These are phyloP conservation scores for Hymenotorrendiella dingleyae DNA, from an alignment of 2,329 filamentous ascomycete species.

Conservation along the genomic window DNA sequence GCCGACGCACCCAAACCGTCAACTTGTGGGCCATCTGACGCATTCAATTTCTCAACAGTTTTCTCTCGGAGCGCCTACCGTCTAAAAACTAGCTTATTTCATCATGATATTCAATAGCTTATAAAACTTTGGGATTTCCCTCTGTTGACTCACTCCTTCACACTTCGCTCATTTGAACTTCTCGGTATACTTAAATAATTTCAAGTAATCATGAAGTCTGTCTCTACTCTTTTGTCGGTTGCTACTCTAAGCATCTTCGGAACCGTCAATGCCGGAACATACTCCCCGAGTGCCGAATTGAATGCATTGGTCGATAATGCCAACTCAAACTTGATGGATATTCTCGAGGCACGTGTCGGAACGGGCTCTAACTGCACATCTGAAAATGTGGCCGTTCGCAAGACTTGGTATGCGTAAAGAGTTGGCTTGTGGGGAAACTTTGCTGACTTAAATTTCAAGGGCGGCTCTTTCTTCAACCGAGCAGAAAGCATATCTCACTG, in stretches of 20 bases:
- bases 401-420: neutral
- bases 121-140: too few species aligned
- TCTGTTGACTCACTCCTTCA: neutral
- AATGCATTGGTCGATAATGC: neutral
- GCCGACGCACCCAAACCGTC: too few species aligned
- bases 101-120: too few species aligned
- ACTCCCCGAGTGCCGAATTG: neutral
- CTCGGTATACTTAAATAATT: neutral
- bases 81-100: too few species aligned
- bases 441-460: neutral
- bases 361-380: neutral
- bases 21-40: too few species aligned
- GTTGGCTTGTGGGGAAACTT: too few species aligned
- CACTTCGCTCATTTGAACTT: too few species aligned
- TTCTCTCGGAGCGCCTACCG: too few species aligned
- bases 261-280: neutral
- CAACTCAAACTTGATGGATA: neutral
- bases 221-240: neutral
- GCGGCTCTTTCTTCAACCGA: neutral
- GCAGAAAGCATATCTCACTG: conserved; percentile 26
- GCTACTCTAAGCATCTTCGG: neutral
- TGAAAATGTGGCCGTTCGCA: neutral
- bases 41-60: too few species aligned
- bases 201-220: neutral
- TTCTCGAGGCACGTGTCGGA: neutral